A percentile compares a stretch with the other conserved stretches of the same genome.
Evolutionary conservation across 495 filamentous ascomycete genomes (phyloP).

Genomic region (Margaritispora aquatica): DNA sequence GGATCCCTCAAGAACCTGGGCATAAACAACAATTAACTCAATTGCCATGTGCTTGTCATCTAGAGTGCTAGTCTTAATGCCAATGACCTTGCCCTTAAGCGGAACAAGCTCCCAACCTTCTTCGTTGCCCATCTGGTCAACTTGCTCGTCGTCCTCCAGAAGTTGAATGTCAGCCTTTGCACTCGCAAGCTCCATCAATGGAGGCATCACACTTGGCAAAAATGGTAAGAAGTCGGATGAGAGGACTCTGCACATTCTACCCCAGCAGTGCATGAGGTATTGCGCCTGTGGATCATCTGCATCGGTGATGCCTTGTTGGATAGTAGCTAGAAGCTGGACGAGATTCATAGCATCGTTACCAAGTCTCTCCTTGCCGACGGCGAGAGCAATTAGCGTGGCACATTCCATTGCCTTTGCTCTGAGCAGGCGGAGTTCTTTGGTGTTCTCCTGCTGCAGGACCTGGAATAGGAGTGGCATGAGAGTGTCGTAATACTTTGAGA

Average conservation of each 20-base stretch:
- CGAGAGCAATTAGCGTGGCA: slow-evolving; percentile 91
- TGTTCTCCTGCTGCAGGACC: slow-evolving; percentile 79
- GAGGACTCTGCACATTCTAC: slow-evolving; percentile 94
- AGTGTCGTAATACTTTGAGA: slow-evolving; percentile 90
- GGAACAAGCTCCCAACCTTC: slow-evolving; percentile 98
- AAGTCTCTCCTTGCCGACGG: slow-evolving; percentile 89
- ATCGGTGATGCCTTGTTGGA: slow-evolving; percentile 84
- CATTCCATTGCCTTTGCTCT: slow-evolving; percentile 99
- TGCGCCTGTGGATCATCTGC: slow-evolving; percentile 94
- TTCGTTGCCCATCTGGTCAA: slow-evolving; percentile 86
- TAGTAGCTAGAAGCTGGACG: slow-evolving; percentile 77
- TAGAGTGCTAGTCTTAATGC: slow-evolving; percentile 92
- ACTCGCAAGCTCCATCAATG: slow-evolving; percentile 80
- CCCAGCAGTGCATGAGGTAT: slow-evolving; percentile 99
- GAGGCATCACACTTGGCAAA: slow-evolving; percentile 88
- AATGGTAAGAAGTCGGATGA: slow-evolving; percentile 88
- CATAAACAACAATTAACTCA: slow-evolving; percentile 94
- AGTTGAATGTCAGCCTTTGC: slow-evolving; percentile 98
- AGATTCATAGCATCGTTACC: slow-evolving; percentile 78
- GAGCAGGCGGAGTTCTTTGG: slow-evolving; percentile 85
- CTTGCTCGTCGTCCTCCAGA: slow-evolving; percentile 91
- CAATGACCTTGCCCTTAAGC: slow-evolving; percentile 93
- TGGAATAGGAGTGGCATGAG: slow-evolving; percentile 93
- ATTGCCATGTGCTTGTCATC: slow-evolving; percentile 99
- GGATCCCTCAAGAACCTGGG: slow-evolving; percentile 82